These are phyloP conservation scores for Leishmania gerbilli DNA, from an alignment of 208 protist genomes.

Conservation along the genomic window DNA sequence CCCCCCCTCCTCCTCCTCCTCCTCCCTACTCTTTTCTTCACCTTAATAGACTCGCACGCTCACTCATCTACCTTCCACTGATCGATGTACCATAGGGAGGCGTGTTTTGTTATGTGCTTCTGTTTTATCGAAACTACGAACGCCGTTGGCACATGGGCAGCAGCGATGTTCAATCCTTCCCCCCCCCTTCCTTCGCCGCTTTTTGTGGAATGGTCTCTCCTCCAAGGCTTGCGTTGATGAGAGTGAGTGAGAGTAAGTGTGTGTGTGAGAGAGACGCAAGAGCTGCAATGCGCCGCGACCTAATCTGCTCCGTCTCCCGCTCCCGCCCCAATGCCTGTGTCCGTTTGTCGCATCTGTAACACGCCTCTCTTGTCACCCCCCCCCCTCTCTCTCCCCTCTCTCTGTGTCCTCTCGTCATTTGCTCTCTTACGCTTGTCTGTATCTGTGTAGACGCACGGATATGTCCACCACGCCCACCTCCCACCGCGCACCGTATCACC, in stretches of 20 bases:
- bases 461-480: neutral
- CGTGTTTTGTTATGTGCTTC: neutral
- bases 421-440: neutral
- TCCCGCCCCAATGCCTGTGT: neutral
- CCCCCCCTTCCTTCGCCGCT: neutral
- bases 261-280: neutral
- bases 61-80: neutral
- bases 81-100: neutral
- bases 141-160: neutral
- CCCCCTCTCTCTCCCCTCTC: neutral
- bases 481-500: neutral
- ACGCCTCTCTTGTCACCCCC: no score
- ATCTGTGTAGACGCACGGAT: neutral
- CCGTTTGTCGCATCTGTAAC: neutral
- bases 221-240: neutral
- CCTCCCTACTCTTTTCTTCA: slow-evolving; percentile 15
- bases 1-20: no score
- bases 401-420: neutral
- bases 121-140: neutral
- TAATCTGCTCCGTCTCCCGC: neutral
- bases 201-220: neutral
- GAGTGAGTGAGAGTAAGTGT: no score
- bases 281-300: neutral
- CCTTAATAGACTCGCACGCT: neutral
- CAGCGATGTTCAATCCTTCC: neutral